A percentile compares a stretch with the other conserved stretches of the same genome.
Evolutionary conservation across 371 early-diverging fungal genomes (phyloP).

Genomic region (Vairimorpha ceranae): DNA sequence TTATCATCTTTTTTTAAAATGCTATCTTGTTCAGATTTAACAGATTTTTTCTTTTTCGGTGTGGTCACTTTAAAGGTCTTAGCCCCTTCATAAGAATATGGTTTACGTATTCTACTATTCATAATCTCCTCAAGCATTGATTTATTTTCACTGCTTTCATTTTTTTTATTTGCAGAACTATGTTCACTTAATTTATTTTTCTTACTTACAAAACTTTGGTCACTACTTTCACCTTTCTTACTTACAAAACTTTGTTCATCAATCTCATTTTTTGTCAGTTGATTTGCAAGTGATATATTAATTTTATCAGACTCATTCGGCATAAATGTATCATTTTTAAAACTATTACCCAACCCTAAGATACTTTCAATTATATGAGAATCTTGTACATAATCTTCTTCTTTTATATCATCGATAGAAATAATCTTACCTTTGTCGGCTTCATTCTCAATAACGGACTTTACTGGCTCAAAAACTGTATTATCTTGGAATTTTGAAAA

Average conservation of each 20-base stretch:
- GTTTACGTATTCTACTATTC: background rate
- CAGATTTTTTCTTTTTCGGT: no score
- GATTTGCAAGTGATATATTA: background rate
- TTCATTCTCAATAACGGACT: no score
- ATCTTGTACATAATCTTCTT: background rate
- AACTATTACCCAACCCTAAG: background rate
- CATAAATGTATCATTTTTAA: background rate
- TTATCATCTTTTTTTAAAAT: no score
- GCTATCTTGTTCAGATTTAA: no score
- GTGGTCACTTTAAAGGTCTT: no score
- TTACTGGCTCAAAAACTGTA: no score
- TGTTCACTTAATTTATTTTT: background rate
- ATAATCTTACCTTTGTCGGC: no score
- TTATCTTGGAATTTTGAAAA: no score
- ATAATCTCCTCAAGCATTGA: background rate
- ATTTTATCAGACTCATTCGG: background rate
- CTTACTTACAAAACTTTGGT: background rate
- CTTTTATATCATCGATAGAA: background rate
- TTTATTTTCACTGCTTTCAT: background rate
- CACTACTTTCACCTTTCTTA: no score
- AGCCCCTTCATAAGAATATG: constrained; percentile 4
- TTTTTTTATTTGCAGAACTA: background rate
- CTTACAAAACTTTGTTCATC: no score
- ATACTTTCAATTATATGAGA: background rate
- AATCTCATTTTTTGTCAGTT: background rate